A percentile compares a stretch with the other conserved stretches of the same genome.
phyloP scores from a whole-genome alignment of 306 rosid genomes.

The Cotoneaster glaucophyllus region DNA sequence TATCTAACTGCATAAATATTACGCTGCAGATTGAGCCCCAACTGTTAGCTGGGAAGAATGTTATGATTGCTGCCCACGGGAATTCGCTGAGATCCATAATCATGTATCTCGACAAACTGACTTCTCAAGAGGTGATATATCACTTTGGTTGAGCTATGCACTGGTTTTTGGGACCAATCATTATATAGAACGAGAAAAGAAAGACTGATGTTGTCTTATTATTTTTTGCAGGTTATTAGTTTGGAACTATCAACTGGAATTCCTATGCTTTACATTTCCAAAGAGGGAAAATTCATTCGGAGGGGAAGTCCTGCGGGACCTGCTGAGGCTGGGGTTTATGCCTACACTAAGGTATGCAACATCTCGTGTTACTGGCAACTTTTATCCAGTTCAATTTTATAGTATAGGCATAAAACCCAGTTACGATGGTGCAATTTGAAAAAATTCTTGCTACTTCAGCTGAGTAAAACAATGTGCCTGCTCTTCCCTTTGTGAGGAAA shows the following conservation, averaged over 20 bases:
- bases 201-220: background rate
- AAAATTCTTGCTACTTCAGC: background rate
- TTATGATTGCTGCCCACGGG: conserved; percentile 98
- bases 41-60: conserved; percentile 84
- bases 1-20: conserved; percentile 24
- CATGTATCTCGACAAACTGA: conserved; percentile 93
- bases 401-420: background rate
- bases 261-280: conserved; percentile 95
- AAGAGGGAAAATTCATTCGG: conserved; percentile 83
- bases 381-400: background rate
- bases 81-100: conserved; percentile 95
- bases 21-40: conserved; percentile 80
- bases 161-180: background rate
- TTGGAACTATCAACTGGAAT: conserved; percentile 94
- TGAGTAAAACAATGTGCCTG: background rate
- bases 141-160: conserved; percentile 4
- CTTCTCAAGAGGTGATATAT: conserved; percentile 81
- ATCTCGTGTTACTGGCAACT: background rate
- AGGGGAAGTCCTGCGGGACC: conserved; percentile 96
- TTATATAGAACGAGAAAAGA: background rate
- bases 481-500: background rate
- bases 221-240: conserved; percentile 69
- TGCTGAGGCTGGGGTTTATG: conserved; percentile 93
- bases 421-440: background rate
- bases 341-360: conserved; percentile 68